A percentile compares a stretch with the other conserved stretches of the same genome.
Conservation (phyloP, 2,329 filamentous ascomycete species). For the Epichloe brachyelytri region DNA sequence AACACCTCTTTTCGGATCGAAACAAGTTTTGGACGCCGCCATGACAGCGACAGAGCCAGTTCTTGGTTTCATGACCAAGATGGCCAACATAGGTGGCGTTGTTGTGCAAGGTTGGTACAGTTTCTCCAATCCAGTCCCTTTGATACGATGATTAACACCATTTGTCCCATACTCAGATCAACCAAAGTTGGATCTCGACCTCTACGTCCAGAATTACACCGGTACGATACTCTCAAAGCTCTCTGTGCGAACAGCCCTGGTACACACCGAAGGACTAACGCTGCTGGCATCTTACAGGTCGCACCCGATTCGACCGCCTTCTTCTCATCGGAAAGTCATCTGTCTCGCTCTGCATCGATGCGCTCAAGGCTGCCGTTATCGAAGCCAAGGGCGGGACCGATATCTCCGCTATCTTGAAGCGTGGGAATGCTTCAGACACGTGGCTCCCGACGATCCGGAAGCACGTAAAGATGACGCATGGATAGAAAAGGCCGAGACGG, state of each 20-base stretch:
- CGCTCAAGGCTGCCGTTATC: conserved; percentile 61
- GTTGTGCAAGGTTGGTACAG: conserved; percentile 32
- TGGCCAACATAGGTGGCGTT: conserved; percentile 31
- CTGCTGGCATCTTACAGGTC: conserved; percentile 36
- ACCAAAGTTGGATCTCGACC: conserved; percentile 83
- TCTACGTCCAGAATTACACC: conserved; percentile 80
- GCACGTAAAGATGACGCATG: conserved; percentile 57
- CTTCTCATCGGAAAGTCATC: conserved; percentile 70
- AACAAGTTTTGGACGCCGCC: not conserved
- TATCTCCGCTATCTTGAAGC: conserved; percentile 58
- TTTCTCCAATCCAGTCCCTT: not conserved
- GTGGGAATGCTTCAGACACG: conserved; percentile 48
- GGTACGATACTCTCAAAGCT: conserved; percentile 35
- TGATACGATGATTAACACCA: not conserved
- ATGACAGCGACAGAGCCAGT: conserved; percentile 26
- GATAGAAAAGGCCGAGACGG: conserved; percentile 54
- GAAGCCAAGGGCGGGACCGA: conserved; percentile 71
- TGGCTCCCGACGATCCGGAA: conserved; percentile 55
- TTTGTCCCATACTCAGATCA: conserved; percentile 37
- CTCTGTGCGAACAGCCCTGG: not conserved
- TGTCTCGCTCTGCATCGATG: conserved; percentile 62
- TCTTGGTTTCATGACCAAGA: conserved; percentile 31
- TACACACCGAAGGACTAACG: not conserved
- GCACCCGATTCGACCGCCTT: conserved; percentile 70
- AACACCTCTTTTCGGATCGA: not conserved